A percentile compares a stretch with the other conserved stretches of the same genome.
These are phyloP conservation scores for Boletus vinaceobasis DNA, from an alignment of 768 basidiomycete genomes.

Conservation along the genomic window DNA sequence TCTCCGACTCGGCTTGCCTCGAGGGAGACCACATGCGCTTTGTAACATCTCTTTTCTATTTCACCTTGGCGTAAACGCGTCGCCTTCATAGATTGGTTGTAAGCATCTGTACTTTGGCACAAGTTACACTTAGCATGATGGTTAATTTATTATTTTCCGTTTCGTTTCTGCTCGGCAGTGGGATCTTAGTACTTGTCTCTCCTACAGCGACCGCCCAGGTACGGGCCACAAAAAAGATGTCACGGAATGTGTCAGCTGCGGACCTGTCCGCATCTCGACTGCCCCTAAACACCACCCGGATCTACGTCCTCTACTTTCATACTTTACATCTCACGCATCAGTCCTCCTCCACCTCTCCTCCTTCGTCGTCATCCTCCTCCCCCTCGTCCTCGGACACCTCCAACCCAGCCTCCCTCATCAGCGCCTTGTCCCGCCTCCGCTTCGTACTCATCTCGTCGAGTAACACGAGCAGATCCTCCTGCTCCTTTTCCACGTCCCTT, in stretches of 20 bases:
- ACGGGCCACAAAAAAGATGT: neutral
- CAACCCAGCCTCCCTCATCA: conserved; percentile 67
- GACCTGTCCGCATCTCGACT: neutral
- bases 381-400: conserved; percentile 94
- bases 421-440: conserved; percentile 76
- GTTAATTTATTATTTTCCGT: neutral
- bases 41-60: neutral
- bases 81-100: neutral
- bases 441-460: conserved; percentile 90
- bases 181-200: neutral
- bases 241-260: too few relatives aligned
- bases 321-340: too few relatives aligned
- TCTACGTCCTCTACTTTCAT: neutral
- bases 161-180: neutral
- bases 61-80: neutral
- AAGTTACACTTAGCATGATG: neutral
- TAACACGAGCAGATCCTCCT: conserved; percentile 91
- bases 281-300: neutral
- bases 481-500: conserved; percentile 90
- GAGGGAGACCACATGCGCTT: too few relatives aligned
- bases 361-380: conserved; percentile 62
- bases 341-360: conserved; percentile 26
- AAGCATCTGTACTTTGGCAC: neutral
- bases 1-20: neutral
- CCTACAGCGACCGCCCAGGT: neutral